Base-by-base conservation (phyloP, 2,329 filamentous ascomycete species). In the Cylindrodendrum hubeiense region DNA sequence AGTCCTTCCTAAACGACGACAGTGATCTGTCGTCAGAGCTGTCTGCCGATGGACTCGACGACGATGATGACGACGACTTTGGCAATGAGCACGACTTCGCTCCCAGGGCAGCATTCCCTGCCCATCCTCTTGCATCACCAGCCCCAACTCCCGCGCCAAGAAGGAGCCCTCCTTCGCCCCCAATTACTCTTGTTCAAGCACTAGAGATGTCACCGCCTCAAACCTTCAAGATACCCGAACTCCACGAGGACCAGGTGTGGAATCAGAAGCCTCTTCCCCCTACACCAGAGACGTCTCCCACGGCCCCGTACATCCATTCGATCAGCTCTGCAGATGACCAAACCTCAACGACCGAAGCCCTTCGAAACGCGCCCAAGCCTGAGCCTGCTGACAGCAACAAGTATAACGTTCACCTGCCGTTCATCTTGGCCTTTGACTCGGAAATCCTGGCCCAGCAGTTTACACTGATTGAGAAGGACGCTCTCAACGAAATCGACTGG, bases 401-500 rank as follows among this genome's bases (percentile, higher is more conserved):
- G 61, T 83, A 80, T 65, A 82, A 84, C 2, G 84, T 85, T 4
- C 93, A 96, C 77, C 79, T 95, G 37, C 93, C 93, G 0, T 96
- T 96, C 77, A 90, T 94, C 60, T 83, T 96, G 24, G 92, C 92
- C 0, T 95, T 94, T 71, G 92, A 94, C 73, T 94, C 93, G 6
- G 90, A 93, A 70, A 83, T 91, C 3, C 84, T 96, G 26, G 93
- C 93, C 3, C 91, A 95, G 77, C 93, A 96, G 72, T 93, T 96
- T 71, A 95, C 93, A 0, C 85, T 96, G 34, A 93, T 96, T 50
- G 93, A 96, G 75, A 95, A 95, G 77, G 93, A 95, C 75, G 93
- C 93, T 1, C 83, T 96, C 22, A 93, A 94, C 71, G 93, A 95
- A 77, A 92, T 96, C 67, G 93, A 95, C 79, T 96, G 93, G 93